phyloP scores from a whole-genome alignment of 2,329 filamentous ascomycete species.

The Curvularia eragrostidis region DNA sequence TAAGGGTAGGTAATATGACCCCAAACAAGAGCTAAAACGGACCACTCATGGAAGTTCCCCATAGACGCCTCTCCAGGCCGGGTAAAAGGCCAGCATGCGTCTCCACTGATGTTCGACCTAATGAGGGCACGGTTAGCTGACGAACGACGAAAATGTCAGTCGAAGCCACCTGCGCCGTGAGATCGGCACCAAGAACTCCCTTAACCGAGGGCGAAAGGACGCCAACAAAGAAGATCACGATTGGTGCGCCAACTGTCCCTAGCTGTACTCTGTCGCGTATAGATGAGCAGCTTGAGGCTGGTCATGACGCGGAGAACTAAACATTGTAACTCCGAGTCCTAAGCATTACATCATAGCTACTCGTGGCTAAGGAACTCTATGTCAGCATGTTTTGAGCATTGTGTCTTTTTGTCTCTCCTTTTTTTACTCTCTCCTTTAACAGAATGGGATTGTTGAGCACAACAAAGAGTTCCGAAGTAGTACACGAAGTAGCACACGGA shows the following conservation, averaged over 20 bases:
- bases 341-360: conserved; percentile 31
- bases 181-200: conserved; percentile 38
- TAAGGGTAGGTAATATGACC: conserved; percentile 37
- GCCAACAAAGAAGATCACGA: conserved; percentile 32
- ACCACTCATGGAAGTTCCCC: conserved; percentile 40
- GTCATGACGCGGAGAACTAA: conserved; percentile 30
- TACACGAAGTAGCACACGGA: conserved; percentile 9
- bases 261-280: conserved; percentile 15
- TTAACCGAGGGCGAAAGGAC: conserved; percentile 39
- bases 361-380: conserved; percentile 5
- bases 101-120: conserved; percentile 32
- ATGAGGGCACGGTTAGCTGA: conserved; percentile 26
- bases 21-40: conserved; percentile 39
- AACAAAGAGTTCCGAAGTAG: not conserved
- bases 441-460: not conserved
- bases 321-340: conserved; percentile 17
- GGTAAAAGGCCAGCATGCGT: conserved; percentile 42
- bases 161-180: conserved; percentile 25
- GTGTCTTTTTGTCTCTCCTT: not conserved
- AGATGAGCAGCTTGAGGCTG: conserved; percentile 22
- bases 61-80: conserved; percentile 40
- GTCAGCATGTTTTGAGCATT: not conserved
- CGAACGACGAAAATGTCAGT: conserved; percentile 32
- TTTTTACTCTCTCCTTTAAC: not conserved
- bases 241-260: conserved; percentile 29